These are phyloP conservation scores for Zymoseptoria crescenta DNA, from an alignment of 2,329 filamentous ascomycete species.

Conservation along the genomic window DNA sequence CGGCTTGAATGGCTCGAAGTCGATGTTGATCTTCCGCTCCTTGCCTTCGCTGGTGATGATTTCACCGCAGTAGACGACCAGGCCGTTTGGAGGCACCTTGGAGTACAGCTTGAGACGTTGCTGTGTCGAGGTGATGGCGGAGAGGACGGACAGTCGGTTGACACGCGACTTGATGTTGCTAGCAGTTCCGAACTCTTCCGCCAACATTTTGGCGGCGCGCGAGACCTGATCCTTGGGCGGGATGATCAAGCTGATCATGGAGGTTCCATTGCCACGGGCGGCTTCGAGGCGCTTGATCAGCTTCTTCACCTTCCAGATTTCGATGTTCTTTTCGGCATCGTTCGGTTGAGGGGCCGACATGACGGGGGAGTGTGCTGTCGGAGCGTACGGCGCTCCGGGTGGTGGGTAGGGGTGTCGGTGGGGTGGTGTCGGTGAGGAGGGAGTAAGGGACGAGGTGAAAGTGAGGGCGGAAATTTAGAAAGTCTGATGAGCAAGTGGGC, in stretches of 20 bases:
- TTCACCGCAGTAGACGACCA: constrained; percentile 99
- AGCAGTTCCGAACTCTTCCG: constrained; percentile 81
- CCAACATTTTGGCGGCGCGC: constrained; percentile 96
- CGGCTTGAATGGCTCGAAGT: constrained; percentile 99
- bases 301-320: constrained; percentile 99
- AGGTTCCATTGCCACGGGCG: constrained; percentile 95
- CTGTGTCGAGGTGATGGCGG: constrained; percentile 97
- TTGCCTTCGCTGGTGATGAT: constrained; percentile 98
- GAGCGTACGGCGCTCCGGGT: constrained; percentile 11
- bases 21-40: constrained; percentile 99
- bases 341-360: constrained; percentile 82
- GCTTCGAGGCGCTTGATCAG: constrained; percentile 97
- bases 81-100: constrained; percentile 94
- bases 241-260: constrained; percentile 99
- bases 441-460: neutral
- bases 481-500: neutral
- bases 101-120: constrained; percentile 98
- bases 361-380: constrained; percentile 38
- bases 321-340: constrained; percentile 96
- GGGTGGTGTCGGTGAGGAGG: constrained; percentile 3
- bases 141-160: constrained; percentile 95
- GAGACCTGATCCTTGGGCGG: constrained; percentile 98
- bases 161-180: constrained; percentile 99
- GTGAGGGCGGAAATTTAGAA: constrained; percentile 3
- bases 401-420: neutral